Base-by-base conservation (phyloP, 2,329 filamentous ascomycete genomes). In the Aspergillus sp. region DNA sequence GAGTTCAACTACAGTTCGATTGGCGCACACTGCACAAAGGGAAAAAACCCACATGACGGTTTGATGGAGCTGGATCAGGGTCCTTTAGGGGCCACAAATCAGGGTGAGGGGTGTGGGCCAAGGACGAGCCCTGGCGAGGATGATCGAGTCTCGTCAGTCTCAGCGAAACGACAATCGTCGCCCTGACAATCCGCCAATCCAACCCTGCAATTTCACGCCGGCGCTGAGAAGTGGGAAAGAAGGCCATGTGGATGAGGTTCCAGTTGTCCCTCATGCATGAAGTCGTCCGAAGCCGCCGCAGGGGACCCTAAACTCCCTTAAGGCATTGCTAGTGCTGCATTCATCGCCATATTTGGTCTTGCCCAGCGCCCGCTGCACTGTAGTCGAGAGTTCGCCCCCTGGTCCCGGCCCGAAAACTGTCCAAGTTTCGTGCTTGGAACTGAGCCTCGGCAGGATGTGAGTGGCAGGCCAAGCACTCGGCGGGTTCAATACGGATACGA, bases 171-270 rank as follows among this genome's bases (percentile, higher is more conserved):
- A 22, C 15, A 19, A 40, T 3, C 6, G 15, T 24, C 22, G 27
- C 19, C 19, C n/a, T 30, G 50, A 20, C 17, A 15, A 6, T 30
- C 40, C 27, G 50, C 40, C 51, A 37, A 46, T 46, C 41, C 41
- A 19, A 37, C 34, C 51, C 41, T 53, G 27, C n/a, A 53, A 53
- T 53, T 53, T 53, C 33, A 40, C 41, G 41, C 41, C 27, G 27
- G 3, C 4, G 34, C 13, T 30, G 46, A 19, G 22, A 7, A 30
- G 27, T 30, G 27, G 27, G 41, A 53, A 53, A 30, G 51, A 53
- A 46, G 17, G 51, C 41, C 41, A 53, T 46, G 51, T 46, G 41
- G 51, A 53, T 22, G 41, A 19, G 13, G 27, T 24, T 27, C 17
- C n/a, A 15, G 40, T 13, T 33, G 17, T 44, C n/a, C 13, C 5